phyloP scores from a whole-genome alignment of 129 eudicot species.

The Glebionis coronaria region DNA sequence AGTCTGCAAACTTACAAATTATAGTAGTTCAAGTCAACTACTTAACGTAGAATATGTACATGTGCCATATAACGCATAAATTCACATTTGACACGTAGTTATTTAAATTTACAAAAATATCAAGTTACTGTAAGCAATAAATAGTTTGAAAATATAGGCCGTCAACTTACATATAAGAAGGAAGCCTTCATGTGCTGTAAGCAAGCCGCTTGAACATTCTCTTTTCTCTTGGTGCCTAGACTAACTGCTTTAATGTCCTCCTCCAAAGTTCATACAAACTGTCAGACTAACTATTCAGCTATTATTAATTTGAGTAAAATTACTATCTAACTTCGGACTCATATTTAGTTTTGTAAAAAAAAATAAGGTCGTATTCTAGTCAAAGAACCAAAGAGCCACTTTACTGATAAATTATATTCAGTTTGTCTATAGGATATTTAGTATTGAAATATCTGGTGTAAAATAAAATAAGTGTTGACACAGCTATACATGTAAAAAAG shows the following conservation, averaged over 20 bases:
- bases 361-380: background rate
- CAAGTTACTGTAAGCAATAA: background rate
- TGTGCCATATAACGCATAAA: conserved; percentile 5
- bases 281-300: background rate
- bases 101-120: background rate
- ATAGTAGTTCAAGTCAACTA: conserved; percentile 4
- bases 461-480: background rate
- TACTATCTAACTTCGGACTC: background rate
- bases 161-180: conserved; percentile 69
- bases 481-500: too few species aligned
- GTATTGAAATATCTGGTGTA: background rate
- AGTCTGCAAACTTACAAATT: conserved; percentile 60
- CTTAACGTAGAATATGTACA: background rate
- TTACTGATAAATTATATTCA: too few species aligned
- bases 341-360: background rate
- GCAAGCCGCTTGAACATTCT: conserved; percentile 70
- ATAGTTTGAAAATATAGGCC: too few species aligned
- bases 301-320: background rate
- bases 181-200: conserved; percentile 87
- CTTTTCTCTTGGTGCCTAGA: conserved; percentile 69
- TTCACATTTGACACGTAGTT: conserved; percentile 8
- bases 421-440: too few species aligned
- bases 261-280: conserved; percentile 77
- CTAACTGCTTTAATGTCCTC: conserved; percentile 90
- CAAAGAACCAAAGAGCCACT: background rate